Conservation (phyloP, 306 rosid genomes). For the Quercus alba region DNA sequence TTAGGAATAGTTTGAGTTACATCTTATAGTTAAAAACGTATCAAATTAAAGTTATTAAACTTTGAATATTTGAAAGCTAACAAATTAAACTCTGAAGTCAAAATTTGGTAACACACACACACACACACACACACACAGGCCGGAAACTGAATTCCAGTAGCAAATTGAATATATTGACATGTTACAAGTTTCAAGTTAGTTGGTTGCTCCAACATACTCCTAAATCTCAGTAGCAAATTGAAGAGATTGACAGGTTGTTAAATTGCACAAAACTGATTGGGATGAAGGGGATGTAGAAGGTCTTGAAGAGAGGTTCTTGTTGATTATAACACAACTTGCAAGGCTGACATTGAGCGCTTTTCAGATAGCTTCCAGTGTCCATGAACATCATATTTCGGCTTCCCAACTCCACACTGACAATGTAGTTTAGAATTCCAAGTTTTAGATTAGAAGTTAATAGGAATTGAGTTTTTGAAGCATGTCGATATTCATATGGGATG, state of each 20-base stretch:
- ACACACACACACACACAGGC: too few species aligned
- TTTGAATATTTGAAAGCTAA: too few species aligned
- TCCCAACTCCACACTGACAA: slow-evolving; percentile 63
- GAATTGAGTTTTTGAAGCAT: slow-evolving; percentile 52
- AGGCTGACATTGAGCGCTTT: slow-evolving; percentile 87
- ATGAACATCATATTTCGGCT: slow-evolving; percentile 57
- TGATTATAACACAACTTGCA: slow-evolving; percentile 73
- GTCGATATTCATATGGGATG: slow-evolving; percentile 4
- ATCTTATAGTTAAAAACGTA: too few species aligned
- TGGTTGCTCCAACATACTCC: slow-evolving; percentile 34
- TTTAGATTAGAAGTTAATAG: slow-evolving; percentile 64
- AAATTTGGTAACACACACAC: too few species aligned
- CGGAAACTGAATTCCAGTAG: too few species aligned
- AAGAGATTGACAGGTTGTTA: slow-evolving; percentile 55
- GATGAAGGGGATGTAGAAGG: slow-evolving; percentile 64
- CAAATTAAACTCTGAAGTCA: too few species aligned
- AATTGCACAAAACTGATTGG: slow-evolving; percentile 52
- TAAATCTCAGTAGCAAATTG: slow-evolving; percentile 42
- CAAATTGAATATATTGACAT: too few species aligned
- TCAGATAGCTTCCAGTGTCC: slow-evolving; percentile 89
- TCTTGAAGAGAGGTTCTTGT: slow-evolving; percentile 61
- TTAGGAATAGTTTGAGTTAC: too few species aligned
- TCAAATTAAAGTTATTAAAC: too few species aligned
- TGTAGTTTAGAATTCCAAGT: slow-evolving; percentile 66
- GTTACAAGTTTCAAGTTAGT: slow-evolving; percentile 33